Evolutionary conservation across 2,329 filamentous ascomycete species (phyloP), one percentile per base, ranked within the genome.

Genomic region (Sclerotinia borealis): DNA sequence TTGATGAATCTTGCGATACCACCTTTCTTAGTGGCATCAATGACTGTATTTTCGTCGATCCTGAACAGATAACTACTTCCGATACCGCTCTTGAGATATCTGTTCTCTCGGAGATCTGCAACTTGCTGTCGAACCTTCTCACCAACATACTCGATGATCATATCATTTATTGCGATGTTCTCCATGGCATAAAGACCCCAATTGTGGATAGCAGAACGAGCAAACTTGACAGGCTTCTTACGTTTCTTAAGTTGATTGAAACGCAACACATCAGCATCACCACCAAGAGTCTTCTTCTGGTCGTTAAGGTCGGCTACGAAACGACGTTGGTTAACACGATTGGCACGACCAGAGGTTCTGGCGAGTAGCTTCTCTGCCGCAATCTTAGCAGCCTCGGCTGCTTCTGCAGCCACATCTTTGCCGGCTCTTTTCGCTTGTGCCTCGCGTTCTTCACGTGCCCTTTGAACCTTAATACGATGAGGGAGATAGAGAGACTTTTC

Each of bases 201-300:
- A 72, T 97, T 98, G 78, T 99, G 95, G 71, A 99, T 99, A 51
- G 95, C 95, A 59, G 95, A 99, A 50, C 95, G 86, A 63, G 93
- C 95, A 77, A 99, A 99, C 75, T 96, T 95, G 75, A 99, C 95
- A 1, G 93, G 93, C 81, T 99, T 99, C 86, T 98, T 99, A 66
- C 95, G 90, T 79, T 98, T 99, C 83, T 98, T 97, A 64, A 99
- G 87, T 79, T 98, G 95, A 77, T 99, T 99, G 83, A 99, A 99
- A 64, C 93, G 90, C 72, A 99, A 85, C 36, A 95, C 92, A 72
- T 97, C 93, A 61, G 92, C 91, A 69, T 96, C 93, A 67, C 86
- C 85, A 60, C 89, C 89, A 25, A 92, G 83, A 15, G 88, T 89
- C 78, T 92, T 92, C 80, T 96, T 96, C 76, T 97, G 93, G 51